Conservation (phyloP, 139 green algal genomes). For the Dunaliella primolecta region DNA sequence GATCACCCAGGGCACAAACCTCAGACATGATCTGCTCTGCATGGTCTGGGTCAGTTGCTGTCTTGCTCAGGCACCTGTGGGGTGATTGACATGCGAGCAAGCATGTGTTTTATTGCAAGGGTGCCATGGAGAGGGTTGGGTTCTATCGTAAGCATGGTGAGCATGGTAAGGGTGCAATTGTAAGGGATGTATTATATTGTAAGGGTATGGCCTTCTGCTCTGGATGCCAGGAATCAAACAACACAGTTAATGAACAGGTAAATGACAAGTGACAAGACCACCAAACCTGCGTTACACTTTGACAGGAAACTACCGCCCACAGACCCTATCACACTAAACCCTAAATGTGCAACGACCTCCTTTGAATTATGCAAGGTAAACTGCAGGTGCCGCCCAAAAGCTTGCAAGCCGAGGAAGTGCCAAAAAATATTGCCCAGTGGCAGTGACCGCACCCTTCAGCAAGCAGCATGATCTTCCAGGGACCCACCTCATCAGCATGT, state of each 20-base stretch:
- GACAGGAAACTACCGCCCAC: too few relatives aligned
- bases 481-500: slow-evolving; percentile 16
- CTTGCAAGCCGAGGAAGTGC: too few relatives aligned
- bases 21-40: slow-evolving; percentile 15
- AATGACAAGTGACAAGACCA: too few relatives aligned
- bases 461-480: too few relatives aligned
- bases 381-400: too few relatives aligned
- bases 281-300: too few relatives aligned
- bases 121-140: not conserved
- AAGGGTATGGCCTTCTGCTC: not conserved
- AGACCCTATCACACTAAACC: too few relatives aligned
- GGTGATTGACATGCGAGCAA: not conserved
- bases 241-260: not conserved
- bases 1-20: slow-evolving; percentile 7
- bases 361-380: too few relatives aligned
- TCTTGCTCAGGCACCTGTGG: slow-evolving; percentile 16
- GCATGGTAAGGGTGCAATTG: not conserved
- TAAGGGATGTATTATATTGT: not conserved
- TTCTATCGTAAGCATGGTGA: not conserved
- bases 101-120: not conserved
- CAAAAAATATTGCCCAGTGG: too few relatives aligned
- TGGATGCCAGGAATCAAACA: not conserved
- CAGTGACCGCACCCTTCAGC: too few relatives aligned
- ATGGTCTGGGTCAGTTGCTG: not conserved
- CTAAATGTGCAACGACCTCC: too few relatives aligned